Evolutionary conservation across 2,329 filamentous ascomycete species (phyloP), one percentile per base, ranked within the genome.

Genomic region (Aspergillus bombycis): DNA sequence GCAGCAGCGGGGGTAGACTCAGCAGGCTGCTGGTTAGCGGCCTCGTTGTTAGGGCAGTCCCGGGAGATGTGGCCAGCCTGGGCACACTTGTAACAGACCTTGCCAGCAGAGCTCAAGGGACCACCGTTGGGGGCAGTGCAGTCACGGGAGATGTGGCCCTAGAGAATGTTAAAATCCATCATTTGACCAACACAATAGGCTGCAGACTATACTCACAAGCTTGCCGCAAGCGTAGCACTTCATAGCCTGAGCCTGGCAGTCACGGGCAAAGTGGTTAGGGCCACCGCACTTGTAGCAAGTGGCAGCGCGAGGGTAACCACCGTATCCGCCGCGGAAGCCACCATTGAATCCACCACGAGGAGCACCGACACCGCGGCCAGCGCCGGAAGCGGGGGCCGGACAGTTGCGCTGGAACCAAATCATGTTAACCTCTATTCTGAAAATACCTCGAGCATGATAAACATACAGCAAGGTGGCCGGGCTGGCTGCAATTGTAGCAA

Each of bases 191-290:
- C n/a, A 23, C 9, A 36, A 56, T n/a, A 16, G 43, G 21, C 21
- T 55, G n/a, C 53, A 46, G 53, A 16, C 21, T 32, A 23, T 32
- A 74, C 79, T 70, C 67, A 82, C 80, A 61, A 96, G 88, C 84
- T 97, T 97, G 78, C 94, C 94, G 78, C 94, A 97, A 70, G 94
- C 94, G 76, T 97, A 97, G 86, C 94, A 97, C 84, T 97, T 97
- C 93, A 97, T 96, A 67, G 93, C 92, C 81, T 97, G 93, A 71
- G 95, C 94, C 85, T 98, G 95, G 86, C 95, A 99, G 76, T 99
- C 95, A 69, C 95, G 91, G 68, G 95, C 95, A 77, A 96, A 99
- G 83, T 99, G 95, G 86, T 99, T 99, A 64, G 95, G 95, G 38
- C 94, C 88, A 72, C 88, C 88, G 70, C 88, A 90, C 81, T 89